Percentiles rank a stretch among this genome's conserved stretches.
Evolutionary conservation across 2,329 filamentous ascomycete species (phyloP).

Genomic region (Nemania abortiva): DNA sequence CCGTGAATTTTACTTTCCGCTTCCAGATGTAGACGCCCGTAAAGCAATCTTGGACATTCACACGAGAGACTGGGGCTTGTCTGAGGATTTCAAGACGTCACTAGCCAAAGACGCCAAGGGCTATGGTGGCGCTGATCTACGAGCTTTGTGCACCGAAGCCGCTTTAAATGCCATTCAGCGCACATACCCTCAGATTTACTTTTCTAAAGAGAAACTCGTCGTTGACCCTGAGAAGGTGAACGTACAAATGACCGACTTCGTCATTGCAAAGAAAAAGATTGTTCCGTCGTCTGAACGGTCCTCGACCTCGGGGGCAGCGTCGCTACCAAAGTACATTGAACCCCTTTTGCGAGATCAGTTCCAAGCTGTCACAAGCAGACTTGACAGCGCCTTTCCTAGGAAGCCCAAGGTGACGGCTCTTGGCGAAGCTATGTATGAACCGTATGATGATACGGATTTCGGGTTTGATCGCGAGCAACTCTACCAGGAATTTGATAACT

Average conservation of each 20-base stretch:
- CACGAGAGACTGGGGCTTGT: conserved; percentile 91
- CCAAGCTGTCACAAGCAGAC: conserved; percentile 71
- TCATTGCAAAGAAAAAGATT: conserved; percentile 96
- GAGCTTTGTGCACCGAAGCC: conserved; percentile 94
- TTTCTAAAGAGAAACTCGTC: conserved; percentile 86
- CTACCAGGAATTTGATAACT: conserved; percentile 83
- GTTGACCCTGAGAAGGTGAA: conserved; percentile 88
- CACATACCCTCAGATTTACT: conserved; percentile 96
- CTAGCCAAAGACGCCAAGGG: conserved; percentile 92
- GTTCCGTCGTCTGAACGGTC: conserved; percentile 94
- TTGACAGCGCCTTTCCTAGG: conserved; percentile 83
- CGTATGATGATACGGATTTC: conserved; percentile 82
- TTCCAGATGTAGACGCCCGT: conserved; percentile 84
- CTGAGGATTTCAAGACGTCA: conserved; percentile 81
- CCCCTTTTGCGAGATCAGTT: conserved; percentile 83
- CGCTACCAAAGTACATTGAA: conserved; percentile 82
- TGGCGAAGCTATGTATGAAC: conserved; percentile 93
- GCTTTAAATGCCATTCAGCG: conserved; percentile 95
- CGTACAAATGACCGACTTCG: conserved; percentile 93
- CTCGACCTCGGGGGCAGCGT: conserved; percentile 83
- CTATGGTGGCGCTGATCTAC: conserved; percentile 94
- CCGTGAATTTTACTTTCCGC: conserved; percentile 96
- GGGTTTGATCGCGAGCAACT: conserved; percentile 87
- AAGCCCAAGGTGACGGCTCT: conserved; percentile 89
- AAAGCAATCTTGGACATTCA: conserved; percentile 94